Percentiles rank a stretch among this genome's conserved stretches.
These are phyloP conservation scores for Conticribra guillardii DNA, from an alignment of 108 stramenopile species.

Conservation along the genomic window DNA sequence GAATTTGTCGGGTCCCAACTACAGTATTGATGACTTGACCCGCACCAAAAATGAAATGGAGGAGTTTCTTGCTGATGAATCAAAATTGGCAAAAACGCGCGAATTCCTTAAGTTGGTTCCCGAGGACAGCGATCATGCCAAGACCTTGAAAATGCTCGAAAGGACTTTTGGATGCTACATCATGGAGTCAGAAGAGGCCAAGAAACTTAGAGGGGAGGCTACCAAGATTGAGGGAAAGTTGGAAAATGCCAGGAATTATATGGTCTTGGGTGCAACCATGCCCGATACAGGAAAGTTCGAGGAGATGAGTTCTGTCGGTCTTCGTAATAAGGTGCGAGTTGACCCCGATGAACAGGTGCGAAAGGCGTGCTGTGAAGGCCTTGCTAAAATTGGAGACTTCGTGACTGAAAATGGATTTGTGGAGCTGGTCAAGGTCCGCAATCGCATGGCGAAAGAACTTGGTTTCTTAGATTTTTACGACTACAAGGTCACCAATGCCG, in stretches of 20 bases:
- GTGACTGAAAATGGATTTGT: slow-evolving; percentile 69
- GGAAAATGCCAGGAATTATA: slow-evolving; percentile 58
- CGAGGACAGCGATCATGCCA: slow-evolving; percentile 24
- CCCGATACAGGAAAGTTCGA: slow-evolving; percentile 53
- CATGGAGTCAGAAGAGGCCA: slow-evolving; percentile 57
- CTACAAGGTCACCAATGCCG: slow-evolving; percentile 74
- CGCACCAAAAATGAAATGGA: slow-evolving; percentile 77
- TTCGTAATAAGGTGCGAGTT: slow-evolving; percentile 61
- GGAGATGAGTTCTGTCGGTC: slow-evolving; percentile 60
- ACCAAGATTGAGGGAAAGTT: slow-evolving; percentile 61
- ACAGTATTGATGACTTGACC: slow-evolving; percentile 57
- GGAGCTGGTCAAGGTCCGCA: slow-evolving; percentile 70
- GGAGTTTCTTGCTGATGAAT: slow-evolving; percentile 57
- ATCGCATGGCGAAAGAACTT: slow-evolving; percentile 57
- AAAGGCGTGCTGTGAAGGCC: slow-evolving; percentile 68
- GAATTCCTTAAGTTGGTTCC: slow-evolving; percentile 28
- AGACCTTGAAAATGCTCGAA: slow-evolving; percentile 57
- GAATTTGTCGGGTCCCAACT: slow-evolving; percentile 56
- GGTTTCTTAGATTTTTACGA: slow-evolving; percentile 75
- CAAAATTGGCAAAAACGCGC: slow-evolving; percentile 45
- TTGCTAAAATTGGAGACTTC: slow-evolving; percentile 69
- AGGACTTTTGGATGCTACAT: slow-evolving; percentile 64
- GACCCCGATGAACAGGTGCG: slow-evolving; percentile 57
- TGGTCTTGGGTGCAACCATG: slow-evolving; percentile 53
- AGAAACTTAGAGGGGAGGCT: slow-evolving; percentile 54